Base-by-base conservation (phyloP, 768 basidiomycete species). In the Macrolepiota fuliginosa region DNA sequence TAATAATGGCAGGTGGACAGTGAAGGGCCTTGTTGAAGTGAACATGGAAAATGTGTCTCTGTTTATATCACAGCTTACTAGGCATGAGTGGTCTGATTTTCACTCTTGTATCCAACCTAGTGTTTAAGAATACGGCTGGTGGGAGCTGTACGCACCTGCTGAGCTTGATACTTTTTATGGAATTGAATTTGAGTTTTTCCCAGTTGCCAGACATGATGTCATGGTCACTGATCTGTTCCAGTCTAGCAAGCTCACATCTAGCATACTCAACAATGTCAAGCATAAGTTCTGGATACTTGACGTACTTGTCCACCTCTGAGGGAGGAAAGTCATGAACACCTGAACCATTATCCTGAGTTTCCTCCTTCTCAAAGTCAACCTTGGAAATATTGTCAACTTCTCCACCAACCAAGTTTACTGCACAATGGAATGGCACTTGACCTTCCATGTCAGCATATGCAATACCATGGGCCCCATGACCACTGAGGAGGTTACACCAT, bases 241-340 rank as follows among this genome's bases (percentile, higher is more conserved):
- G 76, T 56, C 94, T 72, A 17, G 77, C 76, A 36, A 91, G 75
- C 76, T 96, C 95, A 56, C 84, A 77, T 51, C 94, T 78, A 17
- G 92, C 72, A 66, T 92, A 96, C 39, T 69, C 71, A 11, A 91
- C 88, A 15, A 94, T 71, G 25, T 80, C 79, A 24, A 88, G 81
- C 83, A 97, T 88, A 10, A 88, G 79, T 69, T 87, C 82, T 1
- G 92, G 89, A 67, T 92, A 91, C 55, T 80, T 75, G 12, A 95
- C 79, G 65, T 92, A 91, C 66, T 84, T 82, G 70, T 83, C 82
- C n/a, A 75, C 81, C 65, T 91, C 83, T 22, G 75, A 70, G 0
- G 83, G 80, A 13, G 76, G 70, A 71, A 88, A 91, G 71, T 91
- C 90, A 61, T 87, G 83, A 37, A 92, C 88, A 12, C 91, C 88